phyloP scores from a whole-genome alignment of 768 basidiomycete genomes.

The Tephrocybe sp. region DNA sequence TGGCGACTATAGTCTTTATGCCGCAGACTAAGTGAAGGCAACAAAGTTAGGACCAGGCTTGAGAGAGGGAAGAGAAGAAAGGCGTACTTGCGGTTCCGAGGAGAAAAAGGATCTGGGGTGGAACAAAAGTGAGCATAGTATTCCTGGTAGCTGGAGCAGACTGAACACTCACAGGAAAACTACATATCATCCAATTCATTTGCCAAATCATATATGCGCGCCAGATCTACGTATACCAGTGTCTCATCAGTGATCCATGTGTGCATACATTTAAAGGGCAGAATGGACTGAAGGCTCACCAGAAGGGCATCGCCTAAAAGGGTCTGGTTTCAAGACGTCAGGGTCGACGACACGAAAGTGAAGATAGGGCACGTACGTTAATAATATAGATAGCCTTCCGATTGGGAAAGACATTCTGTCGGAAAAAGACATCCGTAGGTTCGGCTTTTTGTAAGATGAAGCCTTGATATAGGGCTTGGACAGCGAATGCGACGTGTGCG shows the following conservation, averaged over 20 bases:
- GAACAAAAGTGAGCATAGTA: not conserved
- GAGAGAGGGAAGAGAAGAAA: not conserved
- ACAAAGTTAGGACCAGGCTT: not conserved
- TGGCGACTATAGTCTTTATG: conserved; percentile 16
- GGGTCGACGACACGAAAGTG: not conserved
- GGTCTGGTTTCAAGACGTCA: conserved; percentile 12
- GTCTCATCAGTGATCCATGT: not conserved
- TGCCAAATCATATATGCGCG: conserved; percentile 26
- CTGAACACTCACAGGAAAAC: conserved; percentile 18
- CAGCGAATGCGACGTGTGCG: conserved; percentile 21
- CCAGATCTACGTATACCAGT: conserved; percentile 19
- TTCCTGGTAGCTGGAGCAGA: not conserved
- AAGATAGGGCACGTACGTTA: conserved; percentile 19
- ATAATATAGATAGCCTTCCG: conserved; percentile 27
- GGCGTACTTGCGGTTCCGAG: conserved; percentile 20
- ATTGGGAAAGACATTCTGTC: conserved; percentile 23
- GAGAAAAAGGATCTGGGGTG: conserved; percentile 18
- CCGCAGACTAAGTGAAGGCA: conserved; percentile 17
- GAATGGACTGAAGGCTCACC: conserved; percentile 9
- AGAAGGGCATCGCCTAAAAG: conserved; percentile 23
- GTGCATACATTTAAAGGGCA: not conserved
- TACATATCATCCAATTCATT: conserved; percentile 18
- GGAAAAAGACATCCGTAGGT: conserved; percentile 18
- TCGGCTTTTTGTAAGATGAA: conserved; percentile 19
- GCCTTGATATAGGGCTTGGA: conserved; percentile 23